These are phyloP conservation scores for Parachlorella kessleri DNA, from an alignment of 139 green algal genomes.

Conservation along the genomic window DNA sequence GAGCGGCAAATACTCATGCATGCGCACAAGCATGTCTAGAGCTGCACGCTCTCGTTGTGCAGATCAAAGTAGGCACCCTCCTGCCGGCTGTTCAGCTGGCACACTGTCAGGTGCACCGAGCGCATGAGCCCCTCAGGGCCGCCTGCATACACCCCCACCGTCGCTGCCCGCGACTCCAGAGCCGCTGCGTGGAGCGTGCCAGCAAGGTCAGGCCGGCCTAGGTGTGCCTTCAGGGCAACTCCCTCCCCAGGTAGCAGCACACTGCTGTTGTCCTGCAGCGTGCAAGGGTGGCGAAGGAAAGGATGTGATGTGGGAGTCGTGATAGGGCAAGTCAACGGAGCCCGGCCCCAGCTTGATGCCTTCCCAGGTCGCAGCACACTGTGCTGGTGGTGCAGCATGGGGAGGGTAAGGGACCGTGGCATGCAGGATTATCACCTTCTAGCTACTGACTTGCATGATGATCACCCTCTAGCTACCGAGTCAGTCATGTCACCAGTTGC, in stretches of 20 bases:
- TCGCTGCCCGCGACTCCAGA: background rate
- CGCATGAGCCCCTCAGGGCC: background rate
- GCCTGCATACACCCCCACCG: conserved; percentile 4
- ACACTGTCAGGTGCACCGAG: background rate
- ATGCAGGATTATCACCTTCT: too few species aligned
- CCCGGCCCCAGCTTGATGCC: background rate
- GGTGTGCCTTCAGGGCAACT: background rate
- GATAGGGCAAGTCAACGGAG: background rate
- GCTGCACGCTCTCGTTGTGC: conserved; percentile 6
- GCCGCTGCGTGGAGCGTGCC: background rate
- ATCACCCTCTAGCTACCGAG: too few species aligned
- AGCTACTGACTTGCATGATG: too few species aligned
- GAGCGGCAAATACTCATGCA: too few species aligned
- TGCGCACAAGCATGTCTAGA: background rate
- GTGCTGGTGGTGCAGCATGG: too few species aligned
- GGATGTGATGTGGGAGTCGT: background rate
- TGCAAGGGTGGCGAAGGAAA: background rate
- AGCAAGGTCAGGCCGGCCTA: background rate
- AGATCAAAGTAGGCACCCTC: background rate
- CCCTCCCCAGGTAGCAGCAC: too few species aligned
- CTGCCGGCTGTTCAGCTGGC: background rate
- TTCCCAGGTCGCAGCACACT: background rate
- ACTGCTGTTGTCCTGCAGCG: background rate
- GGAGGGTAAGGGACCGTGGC: too few species aligned
- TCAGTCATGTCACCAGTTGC: too few species aligned